These are phyloP conservation scores for Fagus sylvatica DNA, from an alignment of 306 rosid genomes.

Conservation along the genomic window DNA sequence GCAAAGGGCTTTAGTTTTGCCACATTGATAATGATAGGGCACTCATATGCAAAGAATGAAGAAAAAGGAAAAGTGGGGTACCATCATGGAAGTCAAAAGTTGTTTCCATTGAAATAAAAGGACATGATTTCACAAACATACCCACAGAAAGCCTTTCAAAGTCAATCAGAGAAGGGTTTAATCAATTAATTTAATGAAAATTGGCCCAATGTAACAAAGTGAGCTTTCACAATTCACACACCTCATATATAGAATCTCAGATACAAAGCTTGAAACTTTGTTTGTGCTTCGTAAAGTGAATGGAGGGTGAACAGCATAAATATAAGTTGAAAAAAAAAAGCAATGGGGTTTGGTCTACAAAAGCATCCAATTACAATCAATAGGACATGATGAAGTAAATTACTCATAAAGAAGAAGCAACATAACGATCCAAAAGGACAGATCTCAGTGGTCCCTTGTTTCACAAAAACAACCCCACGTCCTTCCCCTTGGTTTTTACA, in stretches of 20 bases:
- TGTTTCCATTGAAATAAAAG: constrained; percentile 1
- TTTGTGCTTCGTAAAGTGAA: constrained; percentile 1
- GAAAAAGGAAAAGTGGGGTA: constrained; percentile 23
- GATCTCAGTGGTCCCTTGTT: constrained; percentile 33
- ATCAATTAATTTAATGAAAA: neutral
- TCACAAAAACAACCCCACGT: constrained; percentile 1
- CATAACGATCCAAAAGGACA: constrained; percentile 20
- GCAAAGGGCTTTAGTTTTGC: constrained; percentile 1
- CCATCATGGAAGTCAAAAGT: constrained; percentile 37
- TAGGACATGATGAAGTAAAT: constrained; percentile 21
- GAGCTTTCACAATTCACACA: constrained; percentile 2
- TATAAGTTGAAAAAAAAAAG: constrained; percentile 13
- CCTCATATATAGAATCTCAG: neutral
- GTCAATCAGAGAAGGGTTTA: constrained; percentile 8
- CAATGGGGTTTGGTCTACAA: constrained; percentile 22
- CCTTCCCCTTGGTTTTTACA: neutral
- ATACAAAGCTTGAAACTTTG: constrained; percentile 6
- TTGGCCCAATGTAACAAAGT: neutral
- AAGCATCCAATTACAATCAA: constrained; percentile 24
- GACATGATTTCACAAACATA: constrained; percentile 7
- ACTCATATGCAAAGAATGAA: neutral
- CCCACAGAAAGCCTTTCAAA: constrained; percentile 4
- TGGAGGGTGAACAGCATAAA: neutral
- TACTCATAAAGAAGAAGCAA: constrained; percentile 10
- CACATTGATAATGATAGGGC: constrained; percentile 11